These are phyloP conservation scores for Apocynum venetum DNA, from an alignment of 257 asterid species.

Conservation along the genomic window DNA sequence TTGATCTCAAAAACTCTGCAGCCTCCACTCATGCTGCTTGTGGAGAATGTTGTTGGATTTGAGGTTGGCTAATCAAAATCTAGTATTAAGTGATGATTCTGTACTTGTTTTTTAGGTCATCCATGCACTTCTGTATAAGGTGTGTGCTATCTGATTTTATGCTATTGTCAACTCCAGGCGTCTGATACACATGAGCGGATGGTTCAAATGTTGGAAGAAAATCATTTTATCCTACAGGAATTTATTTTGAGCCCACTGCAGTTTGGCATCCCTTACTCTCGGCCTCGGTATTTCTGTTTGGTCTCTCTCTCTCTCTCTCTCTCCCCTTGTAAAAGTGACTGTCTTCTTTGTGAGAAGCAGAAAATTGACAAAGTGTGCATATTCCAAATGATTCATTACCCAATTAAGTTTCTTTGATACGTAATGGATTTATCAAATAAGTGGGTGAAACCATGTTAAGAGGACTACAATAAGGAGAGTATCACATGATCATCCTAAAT, in stretches of 20 bases:
- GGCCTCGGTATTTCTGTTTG: slow-evolving; percentile 97
- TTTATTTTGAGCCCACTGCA: slow-evolving; percentile 92
- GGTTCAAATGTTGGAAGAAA: slow-evolving; percentile 63
- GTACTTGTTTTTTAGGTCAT: not conserved
- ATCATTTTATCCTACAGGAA: slow-evolving; percentile 69
- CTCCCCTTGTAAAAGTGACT: not conserved
- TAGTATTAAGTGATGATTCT: not conserved
- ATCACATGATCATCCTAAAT: not conserved
- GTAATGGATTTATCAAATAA: not conserved
- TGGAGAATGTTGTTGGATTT: slow-evolving; percentile 97
- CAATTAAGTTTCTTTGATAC: not conserved
- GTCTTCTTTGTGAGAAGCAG: not conserved
- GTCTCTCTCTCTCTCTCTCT: slow-evolving; percentile 39
- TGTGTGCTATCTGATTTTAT: not conserved
- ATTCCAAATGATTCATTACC: not conserved
- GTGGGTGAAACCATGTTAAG: not conserved
- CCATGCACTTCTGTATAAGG: not conserved
- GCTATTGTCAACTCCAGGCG: slow-evolving; percentile 37
- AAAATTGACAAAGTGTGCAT: not conserved
- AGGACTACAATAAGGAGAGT: not conserved
- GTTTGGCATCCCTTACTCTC: slow-evolving; percentile 88
- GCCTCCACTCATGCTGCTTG: slow-evolving; percentile 81
- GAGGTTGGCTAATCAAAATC: slow-evolving; percentile 52
- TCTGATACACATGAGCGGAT: slow-evolving; percentile 88
- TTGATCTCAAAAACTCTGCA: slow-evolving; percentile 59